Base-by-base conservation (phyloP, 2,329 filamentous ascomycete genomes). In the Shiraia bambusicola region DNA sequence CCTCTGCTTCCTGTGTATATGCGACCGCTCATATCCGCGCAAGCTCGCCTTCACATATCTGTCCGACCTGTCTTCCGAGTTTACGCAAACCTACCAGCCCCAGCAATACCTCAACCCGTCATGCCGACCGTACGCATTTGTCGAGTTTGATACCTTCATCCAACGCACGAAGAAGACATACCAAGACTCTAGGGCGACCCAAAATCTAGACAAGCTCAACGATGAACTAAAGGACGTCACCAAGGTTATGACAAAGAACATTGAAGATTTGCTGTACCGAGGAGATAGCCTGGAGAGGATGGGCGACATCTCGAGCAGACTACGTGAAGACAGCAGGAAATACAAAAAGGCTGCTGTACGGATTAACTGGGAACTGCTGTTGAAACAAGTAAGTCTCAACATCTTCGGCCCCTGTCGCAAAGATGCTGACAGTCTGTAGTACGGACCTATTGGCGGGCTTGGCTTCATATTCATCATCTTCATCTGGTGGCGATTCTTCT, bases 181-280 rank as follows among this genome's bases (percentile, higher is more conserved):
- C 72, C 88, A 93, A 59, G 93, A 98, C 70, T 83, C 87, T 40
- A 84, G 93, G 53, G 93, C 93, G 12, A 82, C 88, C 11, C 87
- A 91, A 72, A 97, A 97, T 72, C 81, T 98, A 43, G 89, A 94
- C 71, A 90, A 92, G 72, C 77, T 98, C 54, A 97, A 98, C 66
- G 89, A 96, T 65, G 94, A 98, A 78, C 81, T 98, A 54, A 86
- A 91, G 69, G 93, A 97, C 71, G 94, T 98, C 40, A 97, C 93
- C 1, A 91, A 96, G 74, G 91, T 98, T 65, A 98, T 98, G 94
- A 97, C 91, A 41, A 97, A 97, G 81, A 98, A 98, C 70, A 97
- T 98, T 57, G 93, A 98, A 76, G 93, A 98, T 69, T 74, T 98
- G 64, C 76, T 98, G 38, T 98, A 98, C 69, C 79, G 94, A 49